A percentile compares a stretch with the other conserved stretches of the same genome.
phyloP scores from a whole-genome alignment of 257 asterid species.

The Penstemon barbatus region DNA sequence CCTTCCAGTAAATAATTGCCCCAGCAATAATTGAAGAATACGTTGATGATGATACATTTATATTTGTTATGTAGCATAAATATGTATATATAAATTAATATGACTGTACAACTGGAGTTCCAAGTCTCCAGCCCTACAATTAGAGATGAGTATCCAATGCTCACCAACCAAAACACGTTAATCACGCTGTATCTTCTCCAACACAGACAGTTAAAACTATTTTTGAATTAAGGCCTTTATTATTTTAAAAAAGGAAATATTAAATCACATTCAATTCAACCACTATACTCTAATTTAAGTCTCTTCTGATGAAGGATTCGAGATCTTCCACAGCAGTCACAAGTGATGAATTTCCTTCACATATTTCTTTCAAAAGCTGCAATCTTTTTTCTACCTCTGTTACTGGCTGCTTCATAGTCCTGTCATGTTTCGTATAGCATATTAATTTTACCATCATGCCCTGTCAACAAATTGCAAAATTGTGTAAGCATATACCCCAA shows the following conservation, averaged over 20 bases:
- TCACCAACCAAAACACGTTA: too few species aligned
- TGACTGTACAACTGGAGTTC: too few species aligned
- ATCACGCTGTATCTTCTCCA: too few species aligned
- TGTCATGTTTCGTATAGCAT: constrained; percentile 40
- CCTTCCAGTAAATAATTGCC: too few species aligned
- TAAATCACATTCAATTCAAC: neutral
- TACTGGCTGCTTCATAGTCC: constrained; percentile 6
- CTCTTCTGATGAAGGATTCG: constrained; percentile 34
- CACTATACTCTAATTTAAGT: constrained; percentile 9
- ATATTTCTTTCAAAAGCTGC: constrained; percentile 54
- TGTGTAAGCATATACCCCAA: constrained; percentile 2
- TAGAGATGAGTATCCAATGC: too few species aligned
- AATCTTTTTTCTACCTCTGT: constrained; percentile 51
- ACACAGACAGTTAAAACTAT: too few species aligned
- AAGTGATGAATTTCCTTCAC: constrained; percentile 52
- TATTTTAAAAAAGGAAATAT: neutral
- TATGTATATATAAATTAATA: too few species aligned
- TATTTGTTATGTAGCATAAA: too few species aligned
- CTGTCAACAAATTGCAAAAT: constrained; percentile 39
- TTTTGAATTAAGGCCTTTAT: too few species aligned
- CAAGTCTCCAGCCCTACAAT: too few species aligned
- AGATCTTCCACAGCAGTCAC: constrained; percentile 53
- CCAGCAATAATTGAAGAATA: too few species aligned
- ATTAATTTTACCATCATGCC: constrained; percentile 68
- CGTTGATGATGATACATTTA: too few species aligned